Evolutionary conservation across 2,329 filamentous ascomycete genomes (phyloP), one percentile per base, ranked within the genome.

Genomic region (Fusarium setosum): DNA sequence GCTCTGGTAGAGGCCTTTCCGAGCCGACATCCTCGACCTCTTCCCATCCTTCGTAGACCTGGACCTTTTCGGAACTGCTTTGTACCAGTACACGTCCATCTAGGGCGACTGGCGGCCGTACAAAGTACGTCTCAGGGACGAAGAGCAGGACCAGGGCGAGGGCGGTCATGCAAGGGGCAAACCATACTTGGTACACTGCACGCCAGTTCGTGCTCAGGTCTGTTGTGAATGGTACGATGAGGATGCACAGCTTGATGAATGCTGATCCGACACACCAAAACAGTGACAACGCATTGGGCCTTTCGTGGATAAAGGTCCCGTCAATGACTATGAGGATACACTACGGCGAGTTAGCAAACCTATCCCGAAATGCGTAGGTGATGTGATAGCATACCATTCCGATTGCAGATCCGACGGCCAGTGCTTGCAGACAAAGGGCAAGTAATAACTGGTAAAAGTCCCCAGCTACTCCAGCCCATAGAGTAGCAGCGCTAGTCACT

Each of bases 251-350:
- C 23, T 56, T 68, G 32, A 68, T 57, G 11, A 59, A 15, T 3
- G 4, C 45, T 3, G 64, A 47, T 3, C 62, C 65, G 0, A 23
- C 7, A 8, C 61, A 59, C 61, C 58, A 68, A 29, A 32, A 66
- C 1, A 68, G 1, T 2, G 65, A 68, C 5, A 68, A 24, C 2
- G 59, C 61, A 1, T 9, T 63, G 1, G 65, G 65, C 0, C 65
- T 61, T n/a, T 68, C 65, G 11, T 68, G 64, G 1, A 68, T 68
- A 11, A 68, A 68, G 1, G 65, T 68, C 1, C 47, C 58, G 11
- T 68, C 65, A 3, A 68, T 68, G 1, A 66, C 21, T 1, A 68
- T 54, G 2, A 68, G 50, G 1, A 62, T 26, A 2, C 41, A 51
- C 65, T 68, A n/a, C n/a, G 1, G 4, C 1, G 3, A 3, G 20